Percentiles rank a stretch among this genome's conserved stretches.
Conservation (phyloP, 106 monocot species). For the Dactylorhiza incarnata region DNA sequence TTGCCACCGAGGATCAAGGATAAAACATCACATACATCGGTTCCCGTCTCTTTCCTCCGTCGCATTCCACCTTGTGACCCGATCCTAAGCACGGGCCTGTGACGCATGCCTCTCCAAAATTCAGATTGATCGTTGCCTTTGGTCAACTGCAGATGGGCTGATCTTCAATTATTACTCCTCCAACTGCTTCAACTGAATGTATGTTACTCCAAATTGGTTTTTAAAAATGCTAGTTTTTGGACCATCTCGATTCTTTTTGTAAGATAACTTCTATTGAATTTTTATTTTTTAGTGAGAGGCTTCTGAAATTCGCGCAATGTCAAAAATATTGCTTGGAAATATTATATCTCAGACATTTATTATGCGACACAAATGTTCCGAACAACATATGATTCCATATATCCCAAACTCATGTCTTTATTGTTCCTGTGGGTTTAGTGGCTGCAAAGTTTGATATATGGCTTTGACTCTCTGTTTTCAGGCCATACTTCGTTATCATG, state of each 20-base stretch:
- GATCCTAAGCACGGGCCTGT: too few relatives aligned
- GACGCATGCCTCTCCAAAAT: too few relatives aligned
- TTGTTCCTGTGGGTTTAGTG: not conserved
- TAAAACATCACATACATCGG: too few relatives aligned
- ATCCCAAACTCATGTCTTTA: not conserved
- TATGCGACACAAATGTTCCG: not conserved
- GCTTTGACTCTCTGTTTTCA: slow-evolving; percentile 6
- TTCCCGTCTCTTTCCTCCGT: too few relatives aligned
- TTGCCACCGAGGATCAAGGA: too few relatives aligned
- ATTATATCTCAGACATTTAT: not conserved
- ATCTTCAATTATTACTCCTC: too few relatives aligned
- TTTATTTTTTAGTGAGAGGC: not conserved
- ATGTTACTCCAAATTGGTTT: not conserved
- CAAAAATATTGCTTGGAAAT: not conserved
- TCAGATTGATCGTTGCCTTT: too few relatives aligned
- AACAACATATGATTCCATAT: not conserved
- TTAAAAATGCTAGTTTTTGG: not conserved
- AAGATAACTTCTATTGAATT: not conserved
- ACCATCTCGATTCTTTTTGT: not conserved
- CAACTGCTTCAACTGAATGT: too few relatives aligned
- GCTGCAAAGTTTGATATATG: not conserved
- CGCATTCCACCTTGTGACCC: too few relatives aligned
- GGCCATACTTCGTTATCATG: slow-evolving; percentile 88
- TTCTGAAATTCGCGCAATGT: not conserved
- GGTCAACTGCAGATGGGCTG: too few relatives aligned